These are phyloP conservation scores for Cymbopogon flexuosus DNA, from an alignment of 202 grass and related monocot genomes.

Conservation along the genomic window DNA sequence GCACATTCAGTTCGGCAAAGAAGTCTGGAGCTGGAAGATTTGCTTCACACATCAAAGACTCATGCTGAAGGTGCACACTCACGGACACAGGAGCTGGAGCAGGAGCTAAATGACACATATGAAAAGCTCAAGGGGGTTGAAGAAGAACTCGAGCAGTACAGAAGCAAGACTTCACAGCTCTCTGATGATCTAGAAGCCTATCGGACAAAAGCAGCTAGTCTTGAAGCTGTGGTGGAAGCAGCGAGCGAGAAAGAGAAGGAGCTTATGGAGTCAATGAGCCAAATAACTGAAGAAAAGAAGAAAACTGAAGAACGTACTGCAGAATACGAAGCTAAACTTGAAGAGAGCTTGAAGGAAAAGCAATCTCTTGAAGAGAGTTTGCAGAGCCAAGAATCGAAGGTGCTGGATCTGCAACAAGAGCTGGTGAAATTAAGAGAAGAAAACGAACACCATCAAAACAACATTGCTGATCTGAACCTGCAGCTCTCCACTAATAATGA, in stretches of 20 bases:
- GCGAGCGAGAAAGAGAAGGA: constrained; percentile 62
- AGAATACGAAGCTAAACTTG: constrained; percentile 44
- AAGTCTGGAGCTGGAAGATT: constrained; percentile 61
- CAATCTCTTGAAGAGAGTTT: constrained; percentile 46
- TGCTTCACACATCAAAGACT: constrained; percentile 54
- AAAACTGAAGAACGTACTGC: constrained; percentile 40
- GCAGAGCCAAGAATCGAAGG: constrained; percentile 48
- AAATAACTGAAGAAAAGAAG: constrained; percentile 57
- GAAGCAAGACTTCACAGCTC: constrained; percentile 48
- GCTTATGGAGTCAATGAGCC: constrained; percentile 48
- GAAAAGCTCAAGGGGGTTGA: constrained; percentile 51
- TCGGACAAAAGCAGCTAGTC: constrained; percentile 54
- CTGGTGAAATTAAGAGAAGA: constrained; percentile 60
- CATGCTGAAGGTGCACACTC: constrained; percentile 63
- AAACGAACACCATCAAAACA: constrained; percentile 39
- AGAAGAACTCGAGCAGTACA: constrained; percentile 50
- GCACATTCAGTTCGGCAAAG: constrained; percentile 48
- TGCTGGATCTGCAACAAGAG: constrained; percentile 45
- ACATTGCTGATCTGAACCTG: constrained; percentile 52
- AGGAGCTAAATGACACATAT: constrained; percentile 43
- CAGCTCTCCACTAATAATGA: constrained; percentile 62
- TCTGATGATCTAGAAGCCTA: constrained; percentile 55
- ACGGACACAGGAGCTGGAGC: constrained; percentile 56
- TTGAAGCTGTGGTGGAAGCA: constrained; percentile 57
- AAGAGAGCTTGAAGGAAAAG: constrained; percentile 44